phyloP scores from a whole-genome alignment of 148 eudicot genomes.

The Drosera capensis region DNA sequence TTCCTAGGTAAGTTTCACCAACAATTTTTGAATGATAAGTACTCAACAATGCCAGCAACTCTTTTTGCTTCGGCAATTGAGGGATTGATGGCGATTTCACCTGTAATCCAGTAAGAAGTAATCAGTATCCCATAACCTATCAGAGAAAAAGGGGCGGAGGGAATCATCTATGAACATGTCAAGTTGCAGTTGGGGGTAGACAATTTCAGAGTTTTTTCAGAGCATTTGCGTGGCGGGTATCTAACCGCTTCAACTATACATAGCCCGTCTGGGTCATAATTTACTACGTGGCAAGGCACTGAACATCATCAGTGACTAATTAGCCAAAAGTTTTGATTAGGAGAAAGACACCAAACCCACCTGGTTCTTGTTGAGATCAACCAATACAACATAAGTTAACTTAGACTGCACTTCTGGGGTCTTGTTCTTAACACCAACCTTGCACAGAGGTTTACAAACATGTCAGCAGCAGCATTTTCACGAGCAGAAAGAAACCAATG shows the following conservation, averaged over 20 bases:
- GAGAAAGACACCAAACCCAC: slow-evolving; percentile 18
- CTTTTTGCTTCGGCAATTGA: slow-evolving; percentile 48
- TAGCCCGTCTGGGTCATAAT: no score
- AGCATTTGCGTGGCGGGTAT: no score
- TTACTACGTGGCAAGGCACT: neutral
- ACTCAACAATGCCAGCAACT: slow-evolving; percentile 41
- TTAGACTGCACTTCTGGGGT: slow-evolving; percentile 73
- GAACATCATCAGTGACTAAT: no score
- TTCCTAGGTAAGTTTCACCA: slow-evolving; percentile 80
- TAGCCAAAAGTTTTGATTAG: no score
- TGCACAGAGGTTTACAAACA: slow-evolving; percentile 9
- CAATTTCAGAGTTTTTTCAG: neutral
- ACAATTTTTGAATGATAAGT: slow-evolving; percentile 79
- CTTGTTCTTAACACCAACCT: slow-evolving; percentile 91
- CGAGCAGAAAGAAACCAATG: neutral
- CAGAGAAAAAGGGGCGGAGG: neutral
- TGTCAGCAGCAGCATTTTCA: slow-evolving; percentile 7
- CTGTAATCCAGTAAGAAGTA: slow-evolving; percentile 15
- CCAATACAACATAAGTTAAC: slow-evolving; percentile 52
- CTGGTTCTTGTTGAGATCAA: slow-evolving; percentile 86
- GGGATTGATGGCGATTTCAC: slow-evolving; percentile 68
- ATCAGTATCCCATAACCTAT: no score
- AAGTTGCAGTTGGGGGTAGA: neutral
- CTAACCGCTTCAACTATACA: no score
- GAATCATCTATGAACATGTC: no score